phyloP scores from a whole-genome alignment of 768 basidiomycete species.

The Tricholoma furcatifolium region DNA sequence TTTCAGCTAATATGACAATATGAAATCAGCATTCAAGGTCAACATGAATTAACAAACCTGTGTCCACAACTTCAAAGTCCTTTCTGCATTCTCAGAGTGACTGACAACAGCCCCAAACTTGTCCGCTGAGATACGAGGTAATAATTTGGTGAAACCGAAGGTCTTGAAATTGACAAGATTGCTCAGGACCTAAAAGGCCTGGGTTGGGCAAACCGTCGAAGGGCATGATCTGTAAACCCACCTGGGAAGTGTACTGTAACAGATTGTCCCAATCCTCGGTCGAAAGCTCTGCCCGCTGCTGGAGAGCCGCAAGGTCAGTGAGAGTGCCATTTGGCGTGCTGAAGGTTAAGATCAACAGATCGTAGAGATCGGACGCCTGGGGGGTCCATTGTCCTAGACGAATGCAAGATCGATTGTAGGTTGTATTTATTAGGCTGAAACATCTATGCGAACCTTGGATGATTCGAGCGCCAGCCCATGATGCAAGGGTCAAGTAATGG shows the following conservation, averaged over 20 bases:
- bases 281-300: constrained; percentile 50
- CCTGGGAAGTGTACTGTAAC: constrained; percentile 75
- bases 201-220: not conserved
- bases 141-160: constrained; percentile 85
- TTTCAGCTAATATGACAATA: constrained; percentile 52
- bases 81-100: constrained; percentile 55
- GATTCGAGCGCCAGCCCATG: constrained; percentile 84
- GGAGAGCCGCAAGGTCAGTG: constrained; percentile 53
- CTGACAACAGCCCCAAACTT: constrained; percentile 65
- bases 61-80: constrained; percentile 61
- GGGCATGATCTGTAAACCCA: constrained; percentile 24
- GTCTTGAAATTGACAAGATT: constrained; percentile 75
- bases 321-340: constrained; percentile 53
- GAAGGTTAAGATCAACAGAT: constrained; percentile 70
- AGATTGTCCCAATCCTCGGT: constrained; percentile 66
- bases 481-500: constrained; percentile 67
- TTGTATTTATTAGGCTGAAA: not conserved
- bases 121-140: constrained; percentile 62
- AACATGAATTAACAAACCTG: constrained; percentile 33
- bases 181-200: constrained; percentile 43
- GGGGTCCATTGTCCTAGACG: constrained; percentile 73
- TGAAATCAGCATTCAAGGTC: not conserved
- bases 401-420: not conserved
- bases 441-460: constrained; percentile 49
- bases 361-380: constrained; percentile 64